A percentile compares a stretch with the other conserved stretches of the same genome.
These are phyloP conservation scores for Inga leiocalycina DNA, from an alignment of 306 rosid genomes.

Conservation along the genomic window DNA sequence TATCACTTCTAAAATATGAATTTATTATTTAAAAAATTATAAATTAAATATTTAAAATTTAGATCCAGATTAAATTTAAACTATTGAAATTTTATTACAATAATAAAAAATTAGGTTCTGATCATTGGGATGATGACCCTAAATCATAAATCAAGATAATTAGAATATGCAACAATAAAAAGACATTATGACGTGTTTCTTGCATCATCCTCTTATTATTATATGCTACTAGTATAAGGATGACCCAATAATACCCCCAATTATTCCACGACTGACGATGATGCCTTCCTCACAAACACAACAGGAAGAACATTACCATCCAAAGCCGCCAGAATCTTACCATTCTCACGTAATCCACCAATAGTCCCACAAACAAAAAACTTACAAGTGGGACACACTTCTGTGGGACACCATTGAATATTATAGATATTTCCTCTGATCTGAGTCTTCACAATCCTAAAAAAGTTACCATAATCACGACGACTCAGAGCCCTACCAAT, in stretches of 20 bases:
- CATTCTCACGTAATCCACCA: conserved; percentile 40
- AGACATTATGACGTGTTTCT: neutral
- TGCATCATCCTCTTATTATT: neutral
- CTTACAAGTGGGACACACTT: conserved; percentile 51
- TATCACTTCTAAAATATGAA: too few species aligned
- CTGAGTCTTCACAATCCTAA: conserved; percentile 28
- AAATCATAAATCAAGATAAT: too few species aligned
- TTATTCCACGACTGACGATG: neutral
- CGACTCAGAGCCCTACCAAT: neutral
- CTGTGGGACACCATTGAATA: conserved; percentile 56
- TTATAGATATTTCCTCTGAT: conserved; percentile 24
- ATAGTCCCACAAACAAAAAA: conserved; percentile 46
- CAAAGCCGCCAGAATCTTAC: neutral
- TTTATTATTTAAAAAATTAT: too few species aligned
- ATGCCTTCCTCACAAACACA: neutral
- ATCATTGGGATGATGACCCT: too few species aligned
- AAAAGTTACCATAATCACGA: conserved; percentile 19
- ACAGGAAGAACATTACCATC: neutral
- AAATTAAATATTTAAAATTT: too few species aligned
- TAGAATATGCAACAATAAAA: too few species aligned
- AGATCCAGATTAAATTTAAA: too few species aligned
- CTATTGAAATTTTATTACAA: fast-evolving
- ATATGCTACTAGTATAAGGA: too few species aligned
- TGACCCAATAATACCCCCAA: too few species aligned
- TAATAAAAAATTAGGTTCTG: too few species aligned